phyloP scores from a whole-genome alignment of 306 rosid species.

The Cyclanthera cordifolia region DNA sequence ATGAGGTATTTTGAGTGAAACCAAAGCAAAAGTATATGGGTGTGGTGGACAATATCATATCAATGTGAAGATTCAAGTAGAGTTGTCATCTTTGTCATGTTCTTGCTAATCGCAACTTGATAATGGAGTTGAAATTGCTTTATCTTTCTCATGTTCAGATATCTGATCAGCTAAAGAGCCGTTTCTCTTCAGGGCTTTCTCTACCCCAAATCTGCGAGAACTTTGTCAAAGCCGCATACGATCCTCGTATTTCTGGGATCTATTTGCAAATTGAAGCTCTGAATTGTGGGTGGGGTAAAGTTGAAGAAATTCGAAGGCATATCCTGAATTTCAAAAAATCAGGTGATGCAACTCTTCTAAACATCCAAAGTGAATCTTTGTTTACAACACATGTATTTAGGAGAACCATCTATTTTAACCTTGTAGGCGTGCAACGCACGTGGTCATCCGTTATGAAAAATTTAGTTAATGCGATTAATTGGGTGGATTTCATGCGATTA shows the following conservation, averaged over 20 bases:
- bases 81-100: neutral
- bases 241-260: constrained; percentile 75
- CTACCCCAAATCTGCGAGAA: constrained; percentile 84
- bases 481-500: neutral
- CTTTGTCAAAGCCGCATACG: constrained; percentile 74
- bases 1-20: too few relatives aligned
- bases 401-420: neutral
- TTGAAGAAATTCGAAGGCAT: constrained; percentile 90
- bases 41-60: too few relatives aligned
- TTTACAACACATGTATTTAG: neutral
- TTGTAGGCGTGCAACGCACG: neutral
- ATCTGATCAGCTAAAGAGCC: constrained; percentile 67
- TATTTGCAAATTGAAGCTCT: constrained; percentile 66
- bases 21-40: too few relatives aligned
- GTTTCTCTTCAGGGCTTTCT: constrained; percentile 56
- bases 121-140: constrained; percentile 20
- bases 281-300: constrained; percentile 92
- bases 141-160: constrained; percentile 34
- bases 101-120: neutral
- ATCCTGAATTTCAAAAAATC: constrained; percentile 68
- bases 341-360: constrained; percentile 33
- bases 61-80: too few relatives aligned
- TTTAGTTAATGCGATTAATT: neutral
- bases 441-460: neutral
- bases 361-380: neutral